Conservation (phyloP, 257 asterid genomes). For the Voacanga thouarsii region DNA sequence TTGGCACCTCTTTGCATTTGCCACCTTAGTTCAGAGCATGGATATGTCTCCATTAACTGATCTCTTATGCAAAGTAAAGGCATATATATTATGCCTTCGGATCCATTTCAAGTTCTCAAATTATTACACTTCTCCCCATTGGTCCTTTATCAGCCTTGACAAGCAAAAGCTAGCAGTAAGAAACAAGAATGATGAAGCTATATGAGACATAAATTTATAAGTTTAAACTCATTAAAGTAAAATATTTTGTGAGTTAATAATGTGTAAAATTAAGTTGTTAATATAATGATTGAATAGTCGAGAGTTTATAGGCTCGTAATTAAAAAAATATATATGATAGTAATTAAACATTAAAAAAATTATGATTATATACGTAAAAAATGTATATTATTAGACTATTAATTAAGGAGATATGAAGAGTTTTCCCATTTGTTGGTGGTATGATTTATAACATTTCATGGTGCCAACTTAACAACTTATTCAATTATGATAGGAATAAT, state of each 20-base stretch:
- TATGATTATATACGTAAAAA: too few relatives aligned
- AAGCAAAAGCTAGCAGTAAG: not conserved
- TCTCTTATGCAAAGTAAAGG: not conserved
- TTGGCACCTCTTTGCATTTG: constrained; percentile 1
- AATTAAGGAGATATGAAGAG: not conserved
- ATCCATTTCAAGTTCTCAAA: not conserved
- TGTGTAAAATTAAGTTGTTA: too few relatives aligned
- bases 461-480: constrained; percentile 21
- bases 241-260: too few relatives aligned
- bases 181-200: not conserved
- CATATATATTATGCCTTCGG: too few relatives aligned
- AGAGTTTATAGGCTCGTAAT: too few relatives aligned
- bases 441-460: not conserved
- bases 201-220: too few relatives aligned
- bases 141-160: too few relatives aligned
- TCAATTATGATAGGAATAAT: constrained; percentile 12
- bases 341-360: too few relatives aligned
- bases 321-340: too few relatives aligned
- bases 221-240: too few relatives aligned
- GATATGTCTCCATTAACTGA: not conserved
- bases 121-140: not conserved
- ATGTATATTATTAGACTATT: not conserved
- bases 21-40: constrained; percentile 1
- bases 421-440: not conserved
- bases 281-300: too few relatives aligned